A percentile compares a stretch with the other conserved stretches of the same genome.
Evolutionary conservation across 768 basidiomycete genomes (phyloP).

Genomic region (Rhodotorula babjevae): DNA sequence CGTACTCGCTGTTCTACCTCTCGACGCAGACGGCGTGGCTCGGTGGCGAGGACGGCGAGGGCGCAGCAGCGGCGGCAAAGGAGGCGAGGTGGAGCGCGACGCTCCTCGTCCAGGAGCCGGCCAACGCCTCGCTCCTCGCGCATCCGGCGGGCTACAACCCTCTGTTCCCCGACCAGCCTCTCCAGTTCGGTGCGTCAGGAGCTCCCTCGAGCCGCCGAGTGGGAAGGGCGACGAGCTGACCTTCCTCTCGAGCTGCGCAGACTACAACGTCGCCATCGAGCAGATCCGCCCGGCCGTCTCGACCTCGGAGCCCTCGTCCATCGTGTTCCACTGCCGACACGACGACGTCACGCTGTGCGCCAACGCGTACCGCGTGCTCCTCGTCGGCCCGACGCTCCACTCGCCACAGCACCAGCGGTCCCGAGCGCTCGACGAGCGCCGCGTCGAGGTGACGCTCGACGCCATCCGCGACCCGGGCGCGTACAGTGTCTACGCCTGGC

Average conservation of each 20-base stretch:
- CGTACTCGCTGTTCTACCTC: neutral
- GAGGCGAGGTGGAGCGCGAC: neutral
- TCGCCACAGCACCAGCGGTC: slow-evolving; percentile 3
- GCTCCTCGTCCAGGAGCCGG: neutral
- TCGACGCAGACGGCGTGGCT: too few relatives aligned
- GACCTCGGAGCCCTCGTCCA: neutral
- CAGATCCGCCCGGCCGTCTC: neutral
- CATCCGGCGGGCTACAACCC: neutral
- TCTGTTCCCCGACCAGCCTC: neutral
- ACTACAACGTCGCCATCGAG: slow-evolving; percentile 20
- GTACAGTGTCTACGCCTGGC: slow-evolving; percentile 19
- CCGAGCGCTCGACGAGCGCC: neutral
- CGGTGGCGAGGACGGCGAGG: too few relatives aligned
- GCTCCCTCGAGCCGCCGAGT: too few relatives aligned
- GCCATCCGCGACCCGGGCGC: slow-evolving; percentile 5
- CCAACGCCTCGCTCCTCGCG: neutral
- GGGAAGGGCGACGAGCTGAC: neutral
- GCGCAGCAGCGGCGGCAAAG: too few relatives aligned
- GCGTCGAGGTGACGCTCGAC: slow-evolving; percentile 5
- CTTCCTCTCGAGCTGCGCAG: neutral
- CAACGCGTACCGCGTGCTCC: slow-evolving; percentile 10
- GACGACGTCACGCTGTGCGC: slow-evolving; percentile 13
- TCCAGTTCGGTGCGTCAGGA: neutral
- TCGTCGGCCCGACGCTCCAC: slow-evolving; percentile 15
- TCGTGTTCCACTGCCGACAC: slow-evolving; percentile 20